Evolutionary conservation across 2,329 filamentous ascomycete genomes (phyloP), one percentile per base, ranked within the genome.

Genomic region (Neurospora crassa): DNA sequence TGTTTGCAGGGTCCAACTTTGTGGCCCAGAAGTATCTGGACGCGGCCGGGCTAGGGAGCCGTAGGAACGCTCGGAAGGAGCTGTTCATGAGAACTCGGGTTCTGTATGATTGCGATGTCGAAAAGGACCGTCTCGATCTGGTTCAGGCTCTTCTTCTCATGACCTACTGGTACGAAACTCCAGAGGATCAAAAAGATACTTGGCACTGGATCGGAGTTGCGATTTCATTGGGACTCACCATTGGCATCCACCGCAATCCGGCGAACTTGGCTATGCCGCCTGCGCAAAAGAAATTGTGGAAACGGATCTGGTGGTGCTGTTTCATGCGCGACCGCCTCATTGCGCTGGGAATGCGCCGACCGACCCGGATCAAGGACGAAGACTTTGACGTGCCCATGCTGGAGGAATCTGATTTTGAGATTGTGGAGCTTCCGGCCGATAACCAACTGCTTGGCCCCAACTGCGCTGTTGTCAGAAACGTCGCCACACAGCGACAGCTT

Each of bases 151-250:
- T 97, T 29, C 85, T 97, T 34, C 86, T 97, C 72, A 94, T 97
- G 92, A 97, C 94, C 3, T 97, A 97, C 80, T 98, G 95, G 92
- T 97, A 97, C 80, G 94, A 97, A 81, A 97, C 93, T 14, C 94
- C 94, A 0, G 94, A 97, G 81, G 95, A 97, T 79, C 93, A 97
- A 79, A 97, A 97, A 81, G 95, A 97, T 79, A 97, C 94, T 67
- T 97, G 95, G 92, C 94, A 97, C 79, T 97, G 94, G 95, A 97
- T 97, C 92, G 95, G 95, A 20, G 93, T 97, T 45, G 95, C 94
- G 59, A 92, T 97, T 72, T 97, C 94, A 14, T 84, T 97, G 67
- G 94, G 94, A 69, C 93, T 97, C 80, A 97, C 94, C 14, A 97
- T 97, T 74, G 94, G 95, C 6, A 86, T 97, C 20, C 94, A 98